phyloP scores from a whole-genome alignment of 805 yeast genomes.

The Yamadazyma paraphyllophila region DNA sequence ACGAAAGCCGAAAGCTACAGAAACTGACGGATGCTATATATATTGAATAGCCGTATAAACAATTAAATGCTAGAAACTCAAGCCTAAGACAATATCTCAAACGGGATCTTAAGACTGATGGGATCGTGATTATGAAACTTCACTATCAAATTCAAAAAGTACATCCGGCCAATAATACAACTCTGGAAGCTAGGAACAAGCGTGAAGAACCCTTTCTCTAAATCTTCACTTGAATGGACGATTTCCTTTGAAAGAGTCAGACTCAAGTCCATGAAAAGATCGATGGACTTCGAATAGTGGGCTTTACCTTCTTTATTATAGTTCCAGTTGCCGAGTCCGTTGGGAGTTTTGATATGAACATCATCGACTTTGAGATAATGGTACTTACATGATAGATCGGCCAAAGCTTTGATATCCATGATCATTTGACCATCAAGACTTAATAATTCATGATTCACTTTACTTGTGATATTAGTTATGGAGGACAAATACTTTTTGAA shows the following conservation, averaged over 20 bases:
- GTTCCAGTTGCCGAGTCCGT: conserved; percentile 5
- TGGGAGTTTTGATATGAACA: conserved; percentile 2
- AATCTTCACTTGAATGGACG: conserved; percentile 19
- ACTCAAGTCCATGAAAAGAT: conserved; percentile 10
- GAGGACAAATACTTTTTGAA: conserved; percentile 27
- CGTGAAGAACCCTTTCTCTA: conserved; percentile 21
- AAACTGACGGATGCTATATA: neutral
- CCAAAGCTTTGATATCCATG: conserved; percentile 32
- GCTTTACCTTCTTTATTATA: neutral
- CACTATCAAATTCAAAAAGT: conserved; percentile 28
- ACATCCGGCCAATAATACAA: conserved; percentile 35
- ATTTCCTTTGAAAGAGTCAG: conserved; percentile 19
- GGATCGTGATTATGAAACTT: conserved; percentile 24
- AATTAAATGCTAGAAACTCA: too few relatives aligned
- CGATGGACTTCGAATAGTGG: conserved; percentile 6
- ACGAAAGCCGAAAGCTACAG: too few relatives aligned
- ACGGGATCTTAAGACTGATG: conserved; percentile 25
- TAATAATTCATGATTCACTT: conserved; percentile 26
- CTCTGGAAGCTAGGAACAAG: conserved; percentile 40
- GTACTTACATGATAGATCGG: conserved; percentile 32
- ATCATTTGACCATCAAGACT: conserved; percentile 28
- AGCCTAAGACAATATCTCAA: conserved; percentile 15
- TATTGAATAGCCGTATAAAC: too few relatives aligned
- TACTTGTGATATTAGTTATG: conserved; percentile 22
- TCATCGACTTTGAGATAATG: conserved; percentile 26